Evolutionary conservation across 1,284 basidiomycete species (phyloP), one percentile per base, ranked within the genome.

Genomic region (Rhodotorula sp.): DNA sequence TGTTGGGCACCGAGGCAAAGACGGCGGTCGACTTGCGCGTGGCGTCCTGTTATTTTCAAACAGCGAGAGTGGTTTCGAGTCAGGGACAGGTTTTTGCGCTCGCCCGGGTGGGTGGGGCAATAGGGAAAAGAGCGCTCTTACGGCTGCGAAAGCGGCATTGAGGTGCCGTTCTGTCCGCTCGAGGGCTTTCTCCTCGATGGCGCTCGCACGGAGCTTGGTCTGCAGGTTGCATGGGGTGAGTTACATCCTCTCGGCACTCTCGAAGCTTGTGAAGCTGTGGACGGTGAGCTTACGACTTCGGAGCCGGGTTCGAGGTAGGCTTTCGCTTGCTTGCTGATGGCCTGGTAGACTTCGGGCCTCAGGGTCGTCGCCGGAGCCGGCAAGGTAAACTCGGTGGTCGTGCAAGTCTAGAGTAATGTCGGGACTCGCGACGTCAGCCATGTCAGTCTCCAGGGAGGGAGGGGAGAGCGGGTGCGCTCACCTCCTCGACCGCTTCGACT

Each of bases 331-430:
- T 65, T 62, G 18, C 69, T 71, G 29, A 73, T 58, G 15, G 71
- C 58, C n/a, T 76, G 74, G 31, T 69, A 76, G 6, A 76, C 63
- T 43, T 76, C 71, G 18, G 71, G 72, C 15, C 68, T 54, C 20
- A 76, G 61, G 2, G 46, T 63, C 16, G 62, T 46, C 18, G 68
- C 61, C 0, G 63, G 57, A 5, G 26, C 48, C 4, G 69, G 71
- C 20, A 76, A 58, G 12, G 49, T 8, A 39, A 71, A 56, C n/a
- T 29, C 56, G 48, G 48, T 48, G n/a, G 14, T 56, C 26, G n/a
- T 58, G 62, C 43, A 63, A 34, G 54, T 57, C 68, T 69, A 46
- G 20, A 18, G 3, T 3, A 2, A 5, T 16, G 10, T 2, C 49
- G 5, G 21, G 4, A n/a, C 23, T 18, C 31, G 21, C 23, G 12